Percentiles rank a stretch among this genome's conserved stretches.
Conservation (phyloP, 352 stramenopile genomes). For the Saprolegnia diclina region DNA sequence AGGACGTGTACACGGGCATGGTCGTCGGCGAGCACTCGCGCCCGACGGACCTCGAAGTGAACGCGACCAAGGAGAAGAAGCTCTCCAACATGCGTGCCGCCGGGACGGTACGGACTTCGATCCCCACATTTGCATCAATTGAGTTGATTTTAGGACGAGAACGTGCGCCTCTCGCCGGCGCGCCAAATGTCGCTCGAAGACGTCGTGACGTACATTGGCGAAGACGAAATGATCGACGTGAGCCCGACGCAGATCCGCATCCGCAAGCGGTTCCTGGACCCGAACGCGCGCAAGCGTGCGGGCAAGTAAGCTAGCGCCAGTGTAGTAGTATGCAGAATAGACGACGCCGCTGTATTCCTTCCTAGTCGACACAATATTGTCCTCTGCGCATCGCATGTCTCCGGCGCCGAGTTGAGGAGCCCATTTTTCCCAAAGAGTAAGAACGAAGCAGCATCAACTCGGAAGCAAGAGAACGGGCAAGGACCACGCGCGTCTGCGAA, state of each 20-base stretch:
- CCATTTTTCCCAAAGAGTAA: too few relatives aligned
- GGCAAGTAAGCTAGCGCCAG: neutral
- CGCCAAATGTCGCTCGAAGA: constrained; percentile 95
- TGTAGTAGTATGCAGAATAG: neutral
- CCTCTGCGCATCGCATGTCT: too few relatives aligned
- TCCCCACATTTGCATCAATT: neutral
- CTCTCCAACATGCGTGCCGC: constrained; percentile 95
- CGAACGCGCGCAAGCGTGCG: constrained; percentile 22
- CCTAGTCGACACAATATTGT: too few relatives aligned
- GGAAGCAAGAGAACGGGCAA: too few relatives aligned
- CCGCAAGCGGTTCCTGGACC: constrained; percentile 27
- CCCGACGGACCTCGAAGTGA: constrained; percentile 95
- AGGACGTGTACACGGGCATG: constrained; percentile 96
- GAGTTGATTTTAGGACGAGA: constrained; percentile 78
- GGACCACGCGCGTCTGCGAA: too few relatives aligned
- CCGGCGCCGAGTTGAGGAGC: too few relatives aligned
- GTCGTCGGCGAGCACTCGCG: constrained; percentile 97
- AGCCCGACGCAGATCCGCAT: constrained; percentile 93
- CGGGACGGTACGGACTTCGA: constrained; percentile 46
- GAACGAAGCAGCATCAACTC: too few relatives aligned
- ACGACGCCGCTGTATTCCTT: neutral
- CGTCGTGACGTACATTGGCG: constrained; percentile 95
- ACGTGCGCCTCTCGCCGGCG: constrained; percentile 89
- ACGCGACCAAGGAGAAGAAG: constrained; percentile 97
- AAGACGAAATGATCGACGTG: constrained; percentile 99